A percentile compares a stretch with the other conserved stretches of the same genome.
Conservation (phyloP, 352 stramenopile species). For the Blastocystis sp. region DNA sequence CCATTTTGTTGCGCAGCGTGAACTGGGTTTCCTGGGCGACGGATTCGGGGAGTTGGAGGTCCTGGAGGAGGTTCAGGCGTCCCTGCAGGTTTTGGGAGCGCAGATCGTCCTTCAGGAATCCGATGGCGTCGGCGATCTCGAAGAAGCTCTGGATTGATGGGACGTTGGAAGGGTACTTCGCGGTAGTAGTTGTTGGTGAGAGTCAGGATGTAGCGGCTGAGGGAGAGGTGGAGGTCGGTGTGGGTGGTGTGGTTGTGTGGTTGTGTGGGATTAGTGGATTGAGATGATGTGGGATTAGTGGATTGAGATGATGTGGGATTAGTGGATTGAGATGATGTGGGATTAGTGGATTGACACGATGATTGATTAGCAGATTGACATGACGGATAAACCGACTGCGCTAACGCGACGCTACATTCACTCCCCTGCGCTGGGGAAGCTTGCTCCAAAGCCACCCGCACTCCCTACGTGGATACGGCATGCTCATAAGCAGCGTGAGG, state of each 20-base stretch:
- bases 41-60: neutral
- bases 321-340: too few relatives aligned
- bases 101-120: constrained; percentile 39
- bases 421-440: too few relatives aligned
- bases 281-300: too few relatives aligned
- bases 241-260: too few relatives aligned
- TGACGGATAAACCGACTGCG: too few relatives aligned
- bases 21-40: neutral
- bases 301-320: too few relatives aligned
- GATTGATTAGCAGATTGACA: too few relatives aligned
- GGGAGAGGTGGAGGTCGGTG: neutral
- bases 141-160: constrained; percentile 26
- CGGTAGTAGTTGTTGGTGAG: constrained; percentile 52
- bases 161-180: neutral
- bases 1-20: constrained; percentile 14
- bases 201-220: neutral
- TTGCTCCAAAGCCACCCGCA: too few relatives aligned
- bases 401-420: too few relatives aligned
- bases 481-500: constrained; percentile 26
- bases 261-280: too few relatives aligned
- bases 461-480: neutral
- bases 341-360: too few relatives aligned
- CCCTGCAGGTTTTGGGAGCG: neutral
- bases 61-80: neutral
- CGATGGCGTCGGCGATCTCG: constrained; percentile 23